Evolutionary conservation across 2,329 filamentous ascomycete genomes (phyloP), one percentile per base, ranked within the genome.

Genomic region (Ophiocordyceps camponoti-leonardi): DNA sequence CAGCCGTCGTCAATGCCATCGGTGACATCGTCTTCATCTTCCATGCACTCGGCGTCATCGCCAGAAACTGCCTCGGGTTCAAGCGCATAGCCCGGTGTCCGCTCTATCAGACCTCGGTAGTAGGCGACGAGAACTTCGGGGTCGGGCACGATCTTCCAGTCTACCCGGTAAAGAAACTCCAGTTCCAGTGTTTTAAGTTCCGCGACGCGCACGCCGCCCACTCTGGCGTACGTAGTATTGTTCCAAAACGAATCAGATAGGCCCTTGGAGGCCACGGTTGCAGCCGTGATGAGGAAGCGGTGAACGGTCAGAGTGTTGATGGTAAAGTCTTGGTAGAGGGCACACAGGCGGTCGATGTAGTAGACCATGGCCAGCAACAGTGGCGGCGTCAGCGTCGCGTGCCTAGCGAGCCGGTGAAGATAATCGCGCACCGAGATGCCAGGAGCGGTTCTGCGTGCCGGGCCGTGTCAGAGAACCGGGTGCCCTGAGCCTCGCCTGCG

Each of bases 311-410:
- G 71, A 42, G 86, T 94, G 59, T 88, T 94, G 54, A 98, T 93
- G 26, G 88, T 95, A 61, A 98, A 98, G 42, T 90, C 84, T 3
- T 86, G 83, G 60, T 95, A 98, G 48, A 94, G 71, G 12, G 85
- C 81, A 63, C 90, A 98, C 20, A 98, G 73, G 30, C 87, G 81
- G 65, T 98, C 92, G 56, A 98, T 96, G 58, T 96, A 98, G 60
- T 93, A 98, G 47, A 98, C 92, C 86, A 98, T 96, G 54, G 88
- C 92, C 33, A 98, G 76, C n/a, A 98, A 72, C 44, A 98, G 82
- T 1, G 92, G 90, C 13, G 92, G 88, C 7, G 86, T 87, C 3
- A 98, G 72, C 0, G 90, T 95, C 23, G 92, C 92, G 60, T 98
- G 92, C 48, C 87, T 86, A 22, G 93, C 92, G 47, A 98, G 72